Percentiles rank a stretch among this genome's conserved stretches.
Conservation (phyloP, 2,329 filamentous ascomycete genomes). For the Stachybotrys chartarum region DNA sequence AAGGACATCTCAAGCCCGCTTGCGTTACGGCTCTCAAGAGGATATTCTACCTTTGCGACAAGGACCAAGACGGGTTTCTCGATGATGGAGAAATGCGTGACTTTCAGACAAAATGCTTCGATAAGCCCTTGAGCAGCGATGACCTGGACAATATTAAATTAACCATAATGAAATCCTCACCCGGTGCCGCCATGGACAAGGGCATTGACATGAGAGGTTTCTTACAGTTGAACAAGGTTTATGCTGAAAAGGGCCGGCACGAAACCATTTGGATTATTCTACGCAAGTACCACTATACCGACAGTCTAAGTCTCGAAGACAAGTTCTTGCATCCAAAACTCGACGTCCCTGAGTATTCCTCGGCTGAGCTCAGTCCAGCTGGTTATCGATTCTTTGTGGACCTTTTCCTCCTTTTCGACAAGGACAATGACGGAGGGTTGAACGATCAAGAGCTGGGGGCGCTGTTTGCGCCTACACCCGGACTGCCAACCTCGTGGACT, state of each 20-base stretch:
- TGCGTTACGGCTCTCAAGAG: conserved; percentile 80
- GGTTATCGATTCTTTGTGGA: conserved; percentile 98
- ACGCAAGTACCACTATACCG: conserved; percentile 90
- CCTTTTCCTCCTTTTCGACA: conserved; percentile 88
- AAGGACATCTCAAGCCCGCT: conserved; percentile 77
- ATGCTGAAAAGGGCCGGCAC: conserved; percentile 93
- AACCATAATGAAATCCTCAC: conserved; percentile 65
- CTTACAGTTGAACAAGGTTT: conserved; percentile 86
- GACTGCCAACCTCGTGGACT: conserved; percentile 77
- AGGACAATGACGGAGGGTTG: conserved; percentile 92
- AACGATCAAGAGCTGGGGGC: conserved; percentile 79
- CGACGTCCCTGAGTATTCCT: conserved; percentile 86
- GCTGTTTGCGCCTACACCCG: conserved; percentile 88
- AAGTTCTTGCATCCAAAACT: conserved; percentile 89
- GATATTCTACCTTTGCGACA: conserved; percentile 94
- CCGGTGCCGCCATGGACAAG: conserved; percentile 52
- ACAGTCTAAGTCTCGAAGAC: conserved; percentile 87
- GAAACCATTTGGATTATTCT: conserved; percentile 98
- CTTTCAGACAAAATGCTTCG: conserved; percentile 89
- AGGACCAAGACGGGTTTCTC: conserved; percentile 88
- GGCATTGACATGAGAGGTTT: conserved; percentile 83
- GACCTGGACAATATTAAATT: conserved; percentile 89
- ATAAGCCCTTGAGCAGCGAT: conserved; percentile 71
- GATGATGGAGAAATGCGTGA: conserved; percentile 86
- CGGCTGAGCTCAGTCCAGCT: conserved; percentile 85